Evolutionary conservation across 2,329 filamentous ascomycete species (phyloP), one percentile per base, ranked within the genome.

Genomic region (Dissoconium aciculare): DNA sequence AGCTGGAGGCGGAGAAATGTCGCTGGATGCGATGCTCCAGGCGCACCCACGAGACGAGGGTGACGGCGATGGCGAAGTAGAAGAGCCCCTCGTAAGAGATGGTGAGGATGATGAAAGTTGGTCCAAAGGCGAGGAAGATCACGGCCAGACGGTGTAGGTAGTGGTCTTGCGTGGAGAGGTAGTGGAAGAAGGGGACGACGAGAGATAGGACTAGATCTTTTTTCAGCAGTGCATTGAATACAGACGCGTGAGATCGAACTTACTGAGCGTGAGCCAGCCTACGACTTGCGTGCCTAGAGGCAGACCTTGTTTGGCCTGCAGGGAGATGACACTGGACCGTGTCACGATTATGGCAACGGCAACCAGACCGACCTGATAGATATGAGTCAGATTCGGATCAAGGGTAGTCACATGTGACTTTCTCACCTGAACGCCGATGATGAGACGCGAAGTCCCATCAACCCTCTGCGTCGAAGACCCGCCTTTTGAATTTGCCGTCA

Each of bases 11-110:
- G 9, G 39, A 33, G 44, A 46, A 32, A 29, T 34, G 26, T 44
- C 46, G 15, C 48, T 78, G 74, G 28, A 87, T 70, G 33, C 71
- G 73, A 51, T 91, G 79, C 54, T 98, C 89, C 1, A 98, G 66
- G n/a, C 76, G 74, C 17, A 94, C 81, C 89, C 89, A 98, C 33
- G 76, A 74, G 30, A 93, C 66, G 4, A 98, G 61, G 13, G 77
- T 80, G 32, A 78, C 62, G 49, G 76, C 84, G 56, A 94, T 98
- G 8, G 78, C 74, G 36, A 94, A 72, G 56, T 95, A 98, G 55
- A 98, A 98, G 2, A 98, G 66, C 0, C 87, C 87, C 56, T 98
- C 89, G 58, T 92, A 98, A 1, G 87, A 94, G 45, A 95, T 94
- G 5, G 85, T 92, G 30, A 98, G 71, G 47, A 98, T 87, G 50